Evolutionary conservation across 2,329 filamentous ascomycete genomes (phyloP).

Genomic region (Alternaria ventricosa): DNA sequence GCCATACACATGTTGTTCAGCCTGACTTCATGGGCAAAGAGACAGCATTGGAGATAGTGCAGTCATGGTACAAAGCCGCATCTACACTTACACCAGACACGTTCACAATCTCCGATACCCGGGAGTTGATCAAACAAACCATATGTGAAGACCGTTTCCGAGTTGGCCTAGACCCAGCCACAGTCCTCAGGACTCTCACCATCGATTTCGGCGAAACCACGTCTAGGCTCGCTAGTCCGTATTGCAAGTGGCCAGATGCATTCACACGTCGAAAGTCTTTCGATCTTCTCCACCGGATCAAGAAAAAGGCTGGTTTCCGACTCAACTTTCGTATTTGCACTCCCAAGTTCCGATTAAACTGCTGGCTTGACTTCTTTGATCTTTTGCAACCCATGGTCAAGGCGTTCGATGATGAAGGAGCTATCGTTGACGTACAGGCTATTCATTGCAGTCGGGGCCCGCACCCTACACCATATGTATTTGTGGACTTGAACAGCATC

Average conservation of each 20-base stretch:
- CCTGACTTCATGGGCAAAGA: background rate
- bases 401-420: fast-evolving
- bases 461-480: fast-evolving
- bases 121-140: background rate
- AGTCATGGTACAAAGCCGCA: background rate
- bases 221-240: background rate
- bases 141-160: background rate
- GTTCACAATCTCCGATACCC: background rate
- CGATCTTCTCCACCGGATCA: background rate
- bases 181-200: background rate
- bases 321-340: background rate
- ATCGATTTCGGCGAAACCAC: background rate
- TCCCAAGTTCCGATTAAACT: background rate
- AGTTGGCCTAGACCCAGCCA: background rate
- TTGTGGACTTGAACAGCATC: background rate
- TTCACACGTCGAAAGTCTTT: background rate
- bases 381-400: background rate
- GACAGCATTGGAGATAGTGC: background rate
- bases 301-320: background rate
- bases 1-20: background rate
- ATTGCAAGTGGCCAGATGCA: background rate
- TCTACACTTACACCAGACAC: background rate
- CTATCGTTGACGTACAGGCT: background rate
- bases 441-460: background rate
- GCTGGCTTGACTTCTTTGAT: background rate